These are phyloP conservation scores for Tuber calosporum DNA, from an alignment of 495 filamentous ascomycete species.

Conservation along the genomic window DNA sequence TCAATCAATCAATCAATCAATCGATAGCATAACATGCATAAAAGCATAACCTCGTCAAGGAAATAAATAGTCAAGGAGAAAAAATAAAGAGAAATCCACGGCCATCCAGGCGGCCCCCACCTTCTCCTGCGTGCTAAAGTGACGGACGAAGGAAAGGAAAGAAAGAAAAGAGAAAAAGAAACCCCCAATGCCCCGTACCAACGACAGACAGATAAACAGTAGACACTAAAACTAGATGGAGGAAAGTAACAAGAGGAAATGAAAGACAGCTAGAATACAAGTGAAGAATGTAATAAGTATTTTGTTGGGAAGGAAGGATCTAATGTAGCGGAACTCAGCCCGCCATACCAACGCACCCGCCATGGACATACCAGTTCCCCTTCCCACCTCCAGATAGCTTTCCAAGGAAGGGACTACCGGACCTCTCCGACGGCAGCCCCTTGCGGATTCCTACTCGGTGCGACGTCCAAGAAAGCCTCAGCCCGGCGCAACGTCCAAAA, in stretches of 20 bases:
- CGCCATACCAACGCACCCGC: not conserved
- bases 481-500: constrained; percentile 81
- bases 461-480: constrained; percentile 55
- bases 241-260: not conserved
- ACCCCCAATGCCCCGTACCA: not conserved
- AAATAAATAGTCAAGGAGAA: not conserved
- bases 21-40: constrained; percentile 2
- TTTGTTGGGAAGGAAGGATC: not conserved
- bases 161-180: not conserved
- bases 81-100: not conserved
- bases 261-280: not conserved
- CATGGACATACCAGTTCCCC: not conserved
- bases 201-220: not conserved
- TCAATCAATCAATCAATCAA: not conserved
- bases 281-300: not conserved
- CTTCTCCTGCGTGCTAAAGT: constrained; percentile 6
- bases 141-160: not conserved
- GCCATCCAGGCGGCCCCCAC: not conserved
- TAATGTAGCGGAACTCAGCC: not conserved
- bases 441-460: constrained; percentile 27
- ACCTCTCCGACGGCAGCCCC: constrained; percentile 1
- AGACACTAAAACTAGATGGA: constrained; percentile 3
- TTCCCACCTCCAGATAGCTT: not conserved
- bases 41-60: constrained; percentile 2
- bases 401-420: not conserved